phyloP scores from a whole-genome alignment of 768 basidiomycete species.

The Rhodotorula diobovata region DNA sequence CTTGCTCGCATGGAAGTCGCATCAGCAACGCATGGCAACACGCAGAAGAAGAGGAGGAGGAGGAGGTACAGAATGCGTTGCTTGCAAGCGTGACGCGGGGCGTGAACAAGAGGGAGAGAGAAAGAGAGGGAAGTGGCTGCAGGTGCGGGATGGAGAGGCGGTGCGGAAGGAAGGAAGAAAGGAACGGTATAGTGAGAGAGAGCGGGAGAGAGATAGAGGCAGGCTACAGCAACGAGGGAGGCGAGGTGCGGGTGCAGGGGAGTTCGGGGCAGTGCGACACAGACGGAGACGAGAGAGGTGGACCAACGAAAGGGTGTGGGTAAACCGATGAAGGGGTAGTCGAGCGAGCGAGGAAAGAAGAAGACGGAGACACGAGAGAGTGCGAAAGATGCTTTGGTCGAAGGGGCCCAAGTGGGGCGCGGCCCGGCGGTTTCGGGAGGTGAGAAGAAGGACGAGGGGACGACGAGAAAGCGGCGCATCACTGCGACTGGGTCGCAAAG shows the following conservation, averaged over 20 bases:
- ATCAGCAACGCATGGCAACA: too few relatives aligned
- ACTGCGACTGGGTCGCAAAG: slow-evolving; percentile 14
- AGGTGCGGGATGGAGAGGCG: not conserved
- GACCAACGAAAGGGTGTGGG: too few relatives aligned
- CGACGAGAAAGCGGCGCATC: not conserved
- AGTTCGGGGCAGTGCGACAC: not conserved
- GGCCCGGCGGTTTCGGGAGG: too few relatives aligned
- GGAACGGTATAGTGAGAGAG: too few relatives aligned
- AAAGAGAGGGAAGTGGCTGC: not conserved
- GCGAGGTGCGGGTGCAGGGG: not conserved
- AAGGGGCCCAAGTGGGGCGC: too few relatives aligned
- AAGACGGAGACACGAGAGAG: not conserved
- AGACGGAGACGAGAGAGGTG: not conserved
- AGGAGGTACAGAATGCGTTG: not conserved
- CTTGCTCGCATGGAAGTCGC: too few relatives aligned
- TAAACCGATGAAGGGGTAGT: not conserved
- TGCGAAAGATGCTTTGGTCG: not conserved
- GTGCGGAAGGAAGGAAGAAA: not conserved
- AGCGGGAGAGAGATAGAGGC: not conserved
- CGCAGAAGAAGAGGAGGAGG: not conserved
- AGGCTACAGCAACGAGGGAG: not conserved
- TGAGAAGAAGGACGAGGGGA: too few relatives aligned
- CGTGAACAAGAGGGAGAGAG: not conserved
- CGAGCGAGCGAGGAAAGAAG: not conserved
- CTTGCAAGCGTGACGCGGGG: not conserved